Conservation (phyloP, 345 rosid species). For the Iberis pinnata region DNA sequence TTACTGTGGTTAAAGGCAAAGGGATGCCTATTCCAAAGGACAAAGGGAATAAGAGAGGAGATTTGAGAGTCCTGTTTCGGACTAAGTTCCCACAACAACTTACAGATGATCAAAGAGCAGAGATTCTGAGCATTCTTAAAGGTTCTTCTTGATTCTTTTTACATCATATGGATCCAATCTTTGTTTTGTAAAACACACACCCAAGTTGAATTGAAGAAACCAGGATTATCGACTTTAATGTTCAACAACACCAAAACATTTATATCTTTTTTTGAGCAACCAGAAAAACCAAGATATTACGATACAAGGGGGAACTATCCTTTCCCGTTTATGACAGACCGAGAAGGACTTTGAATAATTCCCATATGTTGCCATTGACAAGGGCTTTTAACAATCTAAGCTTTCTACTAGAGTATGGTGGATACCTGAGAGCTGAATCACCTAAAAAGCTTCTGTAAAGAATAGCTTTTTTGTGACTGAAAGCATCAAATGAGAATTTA, state of each 20-base stretch:
- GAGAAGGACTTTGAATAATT: constrained; percentile 46
- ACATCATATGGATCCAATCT: constrained; percentile 15
- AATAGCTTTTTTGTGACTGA: constrained; percentile 94
- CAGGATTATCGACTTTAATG: constrained; percentile 1
- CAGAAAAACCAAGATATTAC: not conserved
- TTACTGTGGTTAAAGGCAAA: constrained; percentile 42
- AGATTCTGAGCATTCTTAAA: constrained; percentile 41
- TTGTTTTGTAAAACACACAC: constrained; percentile 24
- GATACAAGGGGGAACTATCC: not conserved
- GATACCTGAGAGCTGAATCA: constrained; percentile 62
- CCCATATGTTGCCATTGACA: constrained; percentile 39
- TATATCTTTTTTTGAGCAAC: constrained; percentile 1
- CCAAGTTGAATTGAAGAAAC: constrained; percentile 23
- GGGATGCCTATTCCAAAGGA: constrained; percentile 63
- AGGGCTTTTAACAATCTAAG: constrained; percentile 53
- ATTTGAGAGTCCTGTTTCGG: constrained; percentile 42
- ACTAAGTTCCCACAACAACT: constrained; percentile 47
- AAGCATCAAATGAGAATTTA: constrained; percentile 87
- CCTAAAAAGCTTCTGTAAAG: constrained; percentile 54
- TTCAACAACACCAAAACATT: not conserved
- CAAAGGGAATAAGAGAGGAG: constrained; percentile 48
- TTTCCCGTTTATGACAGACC: constrained; percentile 31
- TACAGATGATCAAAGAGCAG: constrained; percentile 42
- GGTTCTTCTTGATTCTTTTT: constrained; percentile 32
- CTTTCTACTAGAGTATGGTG: constrained; percentile 72